Evolutionary conservation across 2,329 filamentous ascomycete genomes (phyloP).

Genomic region (Talaromyces marneffei): DNA sequence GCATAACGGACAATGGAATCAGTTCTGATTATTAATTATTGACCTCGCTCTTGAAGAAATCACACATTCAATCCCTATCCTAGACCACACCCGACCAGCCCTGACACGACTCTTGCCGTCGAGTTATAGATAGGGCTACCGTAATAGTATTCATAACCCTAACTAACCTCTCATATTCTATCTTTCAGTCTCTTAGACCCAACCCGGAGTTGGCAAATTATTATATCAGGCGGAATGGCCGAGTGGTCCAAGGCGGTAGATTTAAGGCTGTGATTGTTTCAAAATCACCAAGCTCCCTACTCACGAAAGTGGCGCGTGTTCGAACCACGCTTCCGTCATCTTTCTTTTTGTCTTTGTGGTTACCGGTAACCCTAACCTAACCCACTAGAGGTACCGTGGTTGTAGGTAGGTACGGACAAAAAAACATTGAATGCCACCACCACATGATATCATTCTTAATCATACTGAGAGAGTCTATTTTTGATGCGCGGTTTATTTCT

Average conservation of each 20-base stretch:
- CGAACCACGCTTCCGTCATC: not conserved
- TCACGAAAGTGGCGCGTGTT: not conserved
- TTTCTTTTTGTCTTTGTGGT: not conserved
- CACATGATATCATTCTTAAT: conserved; percentile 10
- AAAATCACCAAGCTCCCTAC: not conserved
- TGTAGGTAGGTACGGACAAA: too few relatives aligned
- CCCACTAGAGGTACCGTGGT: not conserved
- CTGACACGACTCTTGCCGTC: not conserved
- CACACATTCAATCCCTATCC: not conserved
- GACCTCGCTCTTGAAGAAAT: not conserved
- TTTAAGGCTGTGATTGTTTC: not conserved
- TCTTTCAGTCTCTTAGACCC: not conserved
- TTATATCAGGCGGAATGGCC: not conserved
- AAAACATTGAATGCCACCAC: too few relatives aligned
- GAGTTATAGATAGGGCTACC: not conserved
- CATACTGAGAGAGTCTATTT: not conserved
- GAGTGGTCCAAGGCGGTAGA: not conserved
- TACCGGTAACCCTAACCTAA: not conserved
- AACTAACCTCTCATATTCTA: not conserved
- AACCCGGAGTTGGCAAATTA: too few relatives aligned
- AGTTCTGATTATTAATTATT: not conserved
- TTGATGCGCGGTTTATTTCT: not conserved
- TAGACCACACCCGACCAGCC: too few relatives aligned
- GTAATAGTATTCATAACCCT: not conserved
- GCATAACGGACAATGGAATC: not conserved